phyloP scores from a whole-genome alignment of 768 basidiomycete species.

The Panaeolus papilionaceus region DNA sequence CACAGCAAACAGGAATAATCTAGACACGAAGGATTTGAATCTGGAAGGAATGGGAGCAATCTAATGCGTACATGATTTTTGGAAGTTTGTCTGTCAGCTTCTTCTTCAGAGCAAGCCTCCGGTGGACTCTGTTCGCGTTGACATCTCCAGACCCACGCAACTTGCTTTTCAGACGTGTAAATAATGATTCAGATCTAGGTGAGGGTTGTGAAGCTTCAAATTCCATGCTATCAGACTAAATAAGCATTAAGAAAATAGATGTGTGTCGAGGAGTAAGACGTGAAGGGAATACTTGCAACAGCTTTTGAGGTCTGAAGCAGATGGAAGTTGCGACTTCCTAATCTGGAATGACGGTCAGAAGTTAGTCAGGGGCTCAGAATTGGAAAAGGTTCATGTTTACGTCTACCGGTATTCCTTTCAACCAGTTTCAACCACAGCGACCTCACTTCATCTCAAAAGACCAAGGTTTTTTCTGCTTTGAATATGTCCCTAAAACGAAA shows the following conservation, averaged over 20 bases:
- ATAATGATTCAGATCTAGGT: background rate
- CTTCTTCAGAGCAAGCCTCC: conserved; percentile 45
- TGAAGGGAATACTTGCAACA: background rate
- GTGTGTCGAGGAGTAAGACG: background rate
- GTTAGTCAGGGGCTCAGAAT: conserved; percentile 1
- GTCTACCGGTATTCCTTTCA: background rate
- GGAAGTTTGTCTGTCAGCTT: conserved; percentile 34
- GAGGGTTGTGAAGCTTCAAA: background rate
- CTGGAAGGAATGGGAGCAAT: background rate
- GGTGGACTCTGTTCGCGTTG: conserved; percentile 49
- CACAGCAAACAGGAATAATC: conserved; percentile 59
- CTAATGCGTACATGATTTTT: background rate
- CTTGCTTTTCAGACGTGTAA: conserved; percentile 4
- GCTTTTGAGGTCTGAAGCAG: background rate
- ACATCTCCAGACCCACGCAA: conserved; percentile 31
- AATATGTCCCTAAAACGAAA: conserved; percentile 67
- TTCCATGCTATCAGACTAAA: background rate
- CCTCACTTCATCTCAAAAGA: conserved; percentile 19
- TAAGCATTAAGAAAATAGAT: conserved; percentile 2
- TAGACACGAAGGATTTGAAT: conserved; percentile 30
- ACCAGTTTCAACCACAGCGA: conserved; percentile 7
- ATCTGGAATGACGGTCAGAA: background rate
- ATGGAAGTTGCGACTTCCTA: background rate
- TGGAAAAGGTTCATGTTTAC: background rate
- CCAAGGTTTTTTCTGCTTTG: conserved; percentile 22